A percentile compares a stretch with the other conserved stretches of the same genome.
Conservation (phyloP, 2,329 filamentous ascomycete genomes). For the Colletotrichum plurivorum region DNA sequence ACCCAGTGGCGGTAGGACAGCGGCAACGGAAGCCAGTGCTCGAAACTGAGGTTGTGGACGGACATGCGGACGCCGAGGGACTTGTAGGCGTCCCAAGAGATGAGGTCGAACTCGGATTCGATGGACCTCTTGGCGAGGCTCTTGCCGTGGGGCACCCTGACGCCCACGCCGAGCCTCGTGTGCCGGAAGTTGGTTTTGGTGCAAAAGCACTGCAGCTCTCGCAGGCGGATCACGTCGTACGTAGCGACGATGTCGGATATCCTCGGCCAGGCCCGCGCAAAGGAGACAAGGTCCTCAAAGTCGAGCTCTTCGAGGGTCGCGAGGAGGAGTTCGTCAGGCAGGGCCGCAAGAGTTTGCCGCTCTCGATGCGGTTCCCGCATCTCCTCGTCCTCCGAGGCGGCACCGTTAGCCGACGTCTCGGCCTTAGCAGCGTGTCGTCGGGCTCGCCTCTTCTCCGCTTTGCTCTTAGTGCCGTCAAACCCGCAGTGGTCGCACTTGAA, state of each 20-base stretch:
- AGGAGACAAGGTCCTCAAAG: conserved; percentile 52
- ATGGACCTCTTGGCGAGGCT: conserved; percentile 47
- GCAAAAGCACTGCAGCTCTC: conserved; percentile 63
- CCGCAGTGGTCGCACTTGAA: conserved; percentile 48
- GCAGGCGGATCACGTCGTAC: conserved; percentile 54
- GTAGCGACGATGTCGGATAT: conserved; percentile 51
- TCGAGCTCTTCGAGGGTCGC: conserved; percentile 50
- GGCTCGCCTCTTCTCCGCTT: conserved; percentile 18
- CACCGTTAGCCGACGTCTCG: neutral
- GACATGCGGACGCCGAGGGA: conserved; percentile 54
- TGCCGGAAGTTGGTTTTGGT: conserved; percentile 57
- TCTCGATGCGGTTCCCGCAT: neutral
- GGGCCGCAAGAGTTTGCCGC: neutral
- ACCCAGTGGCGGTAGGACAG: conserved; percentile 62
- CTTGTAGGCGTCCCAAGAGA: conserved; percentile 58
- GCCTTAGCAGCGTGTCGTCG: conserved; percentile 19
- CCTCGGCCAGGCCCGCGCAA: conserved; percentile 54
- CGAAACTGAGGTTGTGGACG: conserved; percentile 57
- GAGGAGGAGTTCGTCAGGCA: conserved; percentile 60
- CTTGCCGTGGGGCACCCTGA: conserved; percentile 43
- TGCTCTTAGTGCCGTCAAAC: conserved; percentile 33
- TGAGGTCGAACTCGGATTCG: conserved; percentile 63
- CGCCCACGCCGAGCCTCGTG: conserved; percentile 59
- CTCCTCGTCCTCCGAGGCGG: conserved; percentile 44
- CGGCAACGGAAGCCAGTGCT: conserved; percentile 62